Evolutionary conservation across 2,329 filamentous ascomycete genomes (phyloP).

Genomic region (Cladophialophora bantiana): DNA sequence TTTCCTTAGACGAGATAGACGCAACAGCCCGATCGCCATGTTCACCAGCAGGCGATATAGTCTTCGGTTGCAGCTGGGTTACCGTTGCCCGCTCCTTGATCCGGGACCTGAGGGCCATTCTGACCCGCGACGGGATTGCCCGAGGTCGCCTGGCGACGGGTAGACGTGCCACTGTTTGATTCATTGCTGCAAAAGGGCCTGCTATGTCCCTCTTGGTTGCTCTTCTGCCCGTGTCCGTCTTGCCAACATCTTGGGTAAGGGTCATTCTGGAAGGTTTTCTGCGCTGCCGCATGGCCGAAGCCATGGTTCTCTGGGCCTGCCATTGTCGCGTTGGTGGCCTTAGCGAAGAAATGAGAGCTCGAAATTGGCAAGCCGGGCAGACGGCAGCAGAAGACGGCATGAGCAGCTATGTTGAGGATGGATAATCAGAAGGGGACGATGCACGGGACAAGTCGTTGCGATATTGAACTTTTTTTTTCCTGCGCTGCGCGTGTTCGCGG

Average conservation of each 20-base stretch:
- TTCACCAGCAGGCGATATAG: neutral
- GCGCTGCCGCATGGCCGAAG: slow-evolving; percentile 49
- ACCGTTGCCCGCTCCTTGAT: slow-evolving; percentile 15
- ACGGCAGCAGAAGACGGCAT: slow-evolving; percentile 35
- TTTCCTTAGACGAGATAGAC: slow-evolving; percentile 32
- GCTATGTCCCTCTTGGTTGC: slow-evolving; percentile 51
- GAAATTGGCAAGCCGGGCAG: slow-evolving; percentile 38
- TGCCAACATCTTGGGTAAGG: slow-evolving; percentile 53
- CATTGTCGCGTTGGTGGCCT: slow-evolving; percentile 40
- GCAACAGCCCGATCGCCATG: neutral
- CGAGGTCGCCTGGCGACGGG: slow-evolving; percentile 24
- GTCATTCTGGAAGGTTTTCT: slow-evolving; percentile 59
- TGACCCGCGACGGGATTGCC: slow-evolving; percentile 17
- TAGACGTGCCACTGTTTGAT: slow-evolving; percentile 44
- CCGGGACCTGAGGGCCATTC: slow-evolving; percentile 28
- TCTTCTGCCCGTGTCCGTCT: slow-evolving; percentile 29
- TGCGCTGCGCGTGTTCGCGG: slow-evolving; percentile 15
- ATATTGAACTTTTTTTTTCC: slow-evolving; percentile 10
- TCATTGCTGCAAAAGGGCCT: slow-evolving; percentile 67
- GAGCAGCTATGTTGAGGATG: neutral
- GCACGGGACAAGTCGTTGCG: neutral
- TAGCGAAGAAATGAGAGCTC: slow-evolving; percentile 28
- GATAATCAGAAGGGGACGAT: neutral
- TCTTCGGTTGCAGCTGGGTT: neutral
- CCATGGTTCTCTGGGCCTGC: slow-evolving; percentile 50